Base-by-base conservation (phyloP, 1,284 basidiomycete species). In the Anthracocystis panici-leucophaei region DNA sequence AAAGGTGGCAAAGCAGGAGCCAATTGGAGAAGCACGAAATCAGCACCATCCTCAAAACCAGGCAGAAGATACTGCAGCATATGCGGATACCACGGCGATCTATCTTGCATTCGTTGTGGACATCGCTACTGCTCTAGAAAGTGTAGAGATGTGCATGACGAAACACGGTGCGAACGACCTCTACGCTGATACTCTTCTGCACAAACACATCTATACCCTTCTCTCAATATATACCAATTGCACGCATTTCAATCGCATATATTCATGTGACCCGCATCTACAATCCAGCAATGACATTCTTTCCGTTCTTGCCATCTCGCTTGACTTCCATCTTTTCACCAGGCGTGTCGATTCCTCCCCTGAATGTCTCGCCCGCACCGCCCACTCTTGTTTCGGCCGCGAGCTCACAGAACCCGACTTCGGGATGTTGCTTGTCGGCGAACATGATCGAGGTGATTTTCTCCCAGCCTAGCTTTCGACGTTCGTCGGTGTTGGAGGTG, bases 401-500 rank as follows among this genome's bases (percentile, higher is more conserved):
- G 11, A 84, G 64, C 67, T 83, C 82, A 48, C 75, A 61, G 58
- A 78, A 84, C 1, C 83, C 83, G 0, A 84, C 79, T 33, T 84
- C 81, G 11, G 81, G 81, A 10, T 57, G 64, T 11, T 61, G 3
- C 3, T 61, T 23, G 38, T 81, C 82, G 25, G 41, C 46, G 44
- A 73, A 70, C 82, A 81, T 78, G n/a, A 42, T 57, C 25, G 61
- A 38, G 35, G 45, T 52, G 18, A 71, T 12, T n/a, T 27, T 61
- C 14, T 75, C 70, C 57, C 69, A 58, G 21, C 69, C 61, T 2
- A 69, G 31, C 27, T 45, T 66, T 38, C 55, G 48, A 10, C 60
- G 41, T 49, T 71, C 49, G 25, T 74, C 59, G 23, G 23, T 18
- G 45, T 65, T 21, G 27, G 61, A 18, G 7, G 64, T 27, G 0